A percentile compares a stretch with the other conserved stretches of the same genome.
Conservation (phyloP, 2,329 filamentous ascomycete species). For the Sphaerulina musiva region DNA sequence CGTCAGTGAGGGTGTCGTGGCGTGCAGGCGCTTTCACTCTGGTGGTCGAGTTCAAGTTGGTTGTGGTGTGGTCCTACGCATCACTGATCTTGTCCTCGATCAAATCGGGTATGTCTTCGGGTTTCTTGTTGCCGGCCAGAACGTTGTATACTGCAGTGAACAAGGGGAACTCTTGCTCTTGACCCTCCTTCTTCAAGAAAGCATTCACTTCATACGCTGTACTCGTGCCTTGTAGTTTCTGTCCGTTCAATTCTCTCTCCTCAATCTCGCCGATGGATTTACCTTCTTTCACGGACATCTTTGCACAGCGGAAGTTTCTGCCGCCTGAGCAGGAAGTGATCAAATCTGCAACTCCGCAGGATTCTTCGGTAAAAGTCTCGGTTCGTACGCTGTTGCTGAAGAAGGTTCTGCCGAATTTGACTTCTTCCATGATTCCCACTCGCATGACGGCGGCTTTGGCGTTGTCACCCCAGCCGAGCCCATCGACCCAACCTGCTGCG, state of each 20-base stretch:
- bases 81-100: slow-evolving; percentile 32
- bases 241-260: slow-evolving; percentile 81
- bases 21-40: background rate
- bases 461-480: slow-evolving; percentile 95
- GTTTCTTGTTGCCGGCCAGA: slow-evolving; percentile 65
- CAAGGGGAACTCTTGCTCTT: slow-evolving; percentile 79
- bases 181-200: slow-evolving; percentile 71
- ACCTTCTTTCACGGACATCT: slow-evolving; percentile 73
- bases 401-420: slow-evolving; percentile 90
- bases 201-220: slow-evolving; percentile 87
- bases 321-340: slow-evolving; percentile 91
- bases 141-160: slow-evolving; percentile 86
- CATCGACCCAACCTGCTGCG: slow-evolving; percentile 90
- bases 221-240: slow-evolving; percentile 90
- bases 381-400: slow-evolving; percentile 75
- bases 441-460: slow-evolving; percentile 99
- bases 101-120: slow-evolving; percentile 72
- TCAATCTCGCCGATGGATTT: slow-evolving; percentile 82
- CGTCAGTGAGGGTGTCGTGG: background rate
- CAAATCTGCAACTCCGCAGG: slow-evolving; percentile 87
- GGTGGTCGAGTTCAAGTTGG: background rate
- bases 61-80: background rate
- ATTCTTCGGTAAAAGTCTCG: slow-evolving; percentile 93
- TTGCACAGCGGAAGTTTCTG: slow-evolving; percentile 89
- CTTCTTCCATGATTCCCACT: slow-evolving; percentile 90